phyloP scores from a whole-genome alignment of 116 monocot genomes.

The Posidonia oceanica region DNA sequence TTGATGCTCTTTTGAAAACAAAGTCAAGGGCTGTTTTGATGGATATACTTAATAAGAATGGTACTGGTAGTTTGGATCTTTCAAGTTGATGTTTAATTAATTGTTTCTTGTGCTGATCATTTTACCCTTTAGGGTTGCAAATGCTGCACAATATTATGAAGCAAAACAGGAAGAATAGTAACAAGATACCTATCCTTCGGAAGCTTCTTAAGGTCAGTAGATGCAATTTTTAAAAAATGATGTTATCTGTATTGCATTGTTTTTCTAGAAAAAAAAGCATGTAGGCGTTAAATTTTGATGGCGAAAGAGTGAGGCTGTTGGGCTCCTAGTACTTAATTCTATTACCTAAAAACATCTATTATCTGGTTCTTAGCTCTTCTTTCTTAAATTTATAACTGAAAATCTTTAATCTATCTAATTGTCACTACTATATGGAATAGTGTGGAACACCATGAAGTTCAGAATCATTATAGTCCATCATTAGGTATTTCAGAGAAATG shows the following conservation, averaged over 20 bases:
- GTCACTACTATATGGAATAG: too few species aligned
- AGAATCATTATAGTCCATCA: too few species aligned
- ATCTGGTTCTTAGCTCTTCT: too few species aligned
- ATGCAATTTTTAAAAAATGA: neutral
- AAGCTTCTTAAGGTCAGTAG: constrained; percentile 86
- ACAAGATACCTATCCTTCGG: constrained; percentile 68
- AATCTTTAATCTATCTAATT: too few species aligned
- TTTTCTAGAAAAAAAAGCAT: neutral
- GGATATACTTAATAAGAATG: constrained; percentile 90
- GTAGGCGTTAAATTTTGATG: too few species aligned
- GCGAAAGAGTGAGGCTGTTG: too few species aligned
- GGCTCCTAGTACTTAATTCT: too few species aligned
- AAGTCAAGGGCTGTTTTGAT: constrained; percentile 66
- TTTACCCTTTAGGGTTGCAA: constrained; percentile 59
- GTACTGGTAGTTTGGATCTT: constrained; percentile 20
- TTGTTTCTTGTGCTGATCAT: constrained; percentile 5
- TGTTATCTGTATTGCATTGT: neutral
- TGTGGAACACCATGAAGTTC: too few species aligned
- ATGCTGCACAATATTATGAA: constrained; percentile 97
- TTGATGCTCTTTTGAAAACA: constrained; percentile 96
- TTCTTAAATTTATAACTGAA: too few species aligned
- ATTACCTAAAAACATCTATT: too few species aligned
- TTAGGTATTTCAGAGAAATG: too few species aligned
- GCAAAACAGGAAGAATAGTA: constrained; percentile 67
- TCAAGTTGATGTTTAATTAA: constrained; percentile 2